Base-by-base conservation (phyloP, 192 early-diverging fungal species). In the Pecoramyces ruminantium region DNA sequence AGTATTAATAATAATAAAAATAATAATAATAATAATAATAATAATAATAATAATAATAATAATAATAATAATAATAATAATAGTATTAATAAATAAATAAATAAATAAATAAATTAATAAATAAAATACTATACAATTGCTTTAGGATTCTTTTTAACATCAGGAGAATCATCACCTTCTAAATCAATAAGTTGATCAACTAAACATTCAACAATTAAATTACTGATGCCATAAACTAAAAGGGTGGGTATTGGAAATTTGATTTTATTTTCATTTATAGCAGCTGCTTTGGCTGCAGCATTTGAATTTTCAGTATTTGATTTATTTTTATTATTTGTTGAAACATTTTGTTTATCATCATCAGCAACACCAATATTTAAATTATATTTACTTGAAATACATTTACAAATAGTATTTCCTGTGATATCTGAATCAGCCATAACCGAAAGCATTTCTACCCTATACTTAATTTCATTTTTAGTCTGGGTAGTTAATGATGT, bases 191-290 rank as follows among this genome's bases (percentile, higher is more conserved):
- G 84, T 77, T 88, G 87, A 30, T 95, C 94, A 83, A 94, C 87
- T 0, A 95, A 85, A 42, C 92, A 91, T 80, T 96, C 93, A 15
- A 95, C 91, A 38, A 94, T 86, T 79, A 87, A 89, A 30, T 88
- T 87, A 28, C 90, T 88, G 21, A 83, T 29, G 78, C 83, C 83
- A n/a, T 82, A 81, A 78, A 85, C 29, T 38, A 30, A 77, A 29
- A 81, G 83, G 25, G 34, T 79, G 27, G 30, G 51, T 77, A 51
- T 40, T 38, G 29, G 30, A 30, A 39, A 78, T 28, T 83, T 67
- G 17, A 86, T 78, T 28, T 80, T 77, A 9, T 80, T 78, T 29
- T 30, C 28, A 29, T 82, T 81, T 77, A 42, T 14, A 25, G 77
- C 79, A 16, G 38, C 38, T 40, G 40, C 79, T 78, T 28, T 78